A percentile compares a stretch with the other conserved stretches of the same genome.
Evolutionary conservation across 768 basidiomycete genomes (phyloP).

Genomic region (Galerina sulciceps): DNA sequence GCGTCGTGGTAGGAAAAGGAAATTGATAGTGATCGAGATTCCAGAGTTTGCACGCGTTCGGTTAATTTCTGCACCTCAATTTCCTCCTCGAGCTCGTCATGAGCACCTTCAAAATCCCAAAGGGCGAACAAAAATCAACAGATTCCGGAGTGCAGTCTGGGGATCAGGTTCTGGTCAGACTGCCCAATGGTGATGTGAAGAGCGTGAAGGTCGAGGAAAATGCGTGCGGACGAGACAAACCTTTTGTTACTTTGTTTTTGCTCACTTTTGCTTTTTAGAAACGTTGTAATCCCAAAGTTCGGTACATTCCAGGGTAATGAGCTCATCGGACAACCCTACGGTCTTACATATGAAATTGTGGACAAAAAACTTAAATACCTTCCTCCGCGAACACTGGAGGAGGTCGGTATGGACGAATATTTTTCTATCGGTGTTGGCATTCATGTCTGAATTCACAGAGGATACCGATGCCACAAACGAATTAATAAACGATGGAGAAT

Average conservation of each 20-base stretch:
- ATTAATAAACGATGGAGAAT: constrained; percentile 85
- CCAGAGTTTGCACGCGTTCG: neutral
- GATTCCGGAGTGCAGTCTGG: constrained; percentile 57
- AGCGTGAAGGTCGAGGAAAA: constrained; percentile 74
- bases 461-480: constrained; percentile 98
- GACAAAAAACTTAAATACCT: constrained; percentile 69
- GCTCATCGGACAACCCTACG: constrained; percentile 83
- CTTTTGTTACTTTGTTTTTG: neutral
- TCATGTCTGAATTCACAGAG: constrained; percentile 54
- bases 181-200: constrained; percentile 83
- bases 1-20: constrained; percentile 11
- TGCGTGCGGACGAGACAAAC: constrained; percentile 52
- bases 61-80: constrained; percentile 4
- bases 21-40: constrained; percentile 17
- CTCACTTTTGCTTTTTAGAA: constrained; percentile 44
- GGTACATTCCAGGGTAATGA: constrained; percentile 82
- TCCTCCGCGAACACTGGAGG: constrained; percentile 68
- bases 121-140: constrained; percentile 23
- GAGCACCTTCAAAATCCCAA: constrained; percentile 30
- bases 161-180: constrained; percentile 75
- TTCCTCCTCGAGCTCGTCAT: constrained; percentile 12
- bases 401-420: constrained; percentile 62
- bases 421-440: neutral
- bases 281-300: constrained; percentile 78
- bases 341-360: constrained; percentile 85